Evolutionary conservation across 2,329 filamentous ascomycete species (phyloP), one percentile per base, ranked within the genome.

Genomic region (Parasarocladium wereldwijsianum): DNA sequence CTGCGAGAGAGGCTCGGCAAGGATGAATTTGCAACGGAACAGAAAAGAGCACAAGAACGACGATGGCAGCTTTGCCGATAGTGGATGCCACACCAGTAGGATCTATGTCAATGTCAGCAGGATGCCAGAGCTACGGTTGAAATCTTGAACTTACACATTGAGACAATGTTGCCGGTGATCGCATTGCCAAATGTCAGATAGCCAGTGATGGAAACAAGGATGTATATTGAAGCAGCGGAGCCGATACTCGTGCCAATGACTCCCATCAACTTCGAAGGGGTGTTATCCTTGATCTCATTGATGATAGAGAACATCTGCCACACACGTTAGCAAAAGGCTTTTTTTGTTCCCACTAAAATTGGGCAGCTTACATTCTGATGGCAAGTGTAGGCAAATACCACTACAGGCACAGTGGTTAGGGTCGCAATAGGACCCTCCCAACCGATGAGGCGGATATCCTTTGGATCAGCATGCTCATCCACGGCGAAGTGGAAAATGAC

Each of bases 381-480:
- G 51, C 90, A 98, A 2, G 90, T 98, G 51, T 96, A 98, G n/a
- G 87, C 90, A 62, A 98, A 98, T 3, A 98, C 83, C 33, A 96
- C 86, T 31, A 98, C 85, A 0, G 90, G 90, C 39, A 98, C 72
- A 38, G 81, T 86, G 42, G 83, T 84, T 31, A 98, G 62, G 6
- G 80, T 76, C 20, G 79, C 70, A 8, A 93, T 64, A 3, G 82
- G 65, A 6, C 87, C 83, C 24, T 74, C 77, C 77, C 84, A 93
- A 37, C 70, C 60, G 38, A 94, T 64, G 17, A 84, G 58, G 28
- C 80, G 72, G 35, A 98, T 72, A 8, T 76, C 69, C 9, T 82
- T 78, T 31, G 83, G 71, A 31, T 80, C 72, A 12, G 71, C 66
- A 34, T 81, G 65, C 1, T 78, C 76, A 51, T 96, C 87, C 15